These are phyloP conservation scores for Umbelopsis isabellina DNA, from an alignment of 192 early-diverging fungal genomes.

Conservation along the genomic window DNA sequence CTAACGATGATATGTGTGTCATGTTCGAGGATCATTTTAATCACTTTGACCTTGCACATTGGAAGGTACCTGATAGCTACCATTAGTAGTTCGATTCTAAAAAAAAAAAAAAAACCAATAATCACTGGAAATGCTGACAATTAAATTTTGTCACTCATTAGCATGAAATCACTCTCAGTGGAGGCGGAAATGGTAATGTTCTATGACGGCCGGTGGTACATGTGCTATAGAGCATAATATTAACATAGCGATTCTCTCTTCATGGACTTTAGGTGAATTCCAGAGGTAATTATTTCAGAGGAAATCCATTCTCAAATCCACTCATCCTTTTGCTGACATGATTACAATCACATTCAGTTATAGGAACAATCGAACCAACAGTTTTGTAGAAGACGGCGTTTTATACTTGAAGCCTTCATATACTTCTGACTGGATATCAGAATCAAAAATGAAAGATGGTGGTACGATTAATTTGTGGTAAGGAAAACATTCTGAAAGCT, in stretches of 20 bases:
- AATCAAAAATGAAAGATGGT: constrained; percentile 39
- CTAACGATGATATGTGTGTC: constrained; percentile 20
- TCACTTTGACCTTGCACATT: constrained; percentile 30
- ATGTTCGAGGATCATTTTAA: constrained; percentile 42
- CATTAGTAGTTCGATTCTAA: too few species aligned
- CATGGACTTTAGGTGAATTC: not conserved
- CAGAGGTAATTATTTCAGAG: not conserved
- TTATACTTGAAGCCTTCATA: constrained; percentile 66
- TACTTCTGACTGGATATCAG: constrained; percentile 57
- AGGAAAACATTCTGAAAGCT: not conserved
- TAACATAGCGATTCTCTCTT: not conserved
- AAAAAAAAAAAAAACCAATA: too few species aligned
- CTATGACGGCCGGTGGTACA: constrained; percentile 17
- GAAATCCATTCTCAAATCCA: too few species aligned
- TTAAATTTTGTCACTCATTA: constrained; percentile 15
- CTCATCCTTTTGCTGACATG: not conserved
- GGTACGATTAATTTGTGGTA: constrained; percentile 43
- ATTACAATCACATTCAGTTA: constrained; percentile 19
- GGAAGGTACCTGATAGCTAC: constrained; percentile 29
- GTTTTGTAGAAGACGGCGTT: constrained; percentile 58
- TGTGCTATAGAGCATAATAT: not conserved
- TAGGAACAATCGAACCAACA: constrained; percentile 58
- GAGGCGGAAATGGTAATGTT: constrained; percentile 40
- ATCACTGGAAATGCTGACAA: not conserved
- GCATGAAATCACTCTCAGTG: constrained; percentile 37